Conservation (phyloP, 805 yeast species). For the Saccharomycopsis synnaedendra region DNA sequence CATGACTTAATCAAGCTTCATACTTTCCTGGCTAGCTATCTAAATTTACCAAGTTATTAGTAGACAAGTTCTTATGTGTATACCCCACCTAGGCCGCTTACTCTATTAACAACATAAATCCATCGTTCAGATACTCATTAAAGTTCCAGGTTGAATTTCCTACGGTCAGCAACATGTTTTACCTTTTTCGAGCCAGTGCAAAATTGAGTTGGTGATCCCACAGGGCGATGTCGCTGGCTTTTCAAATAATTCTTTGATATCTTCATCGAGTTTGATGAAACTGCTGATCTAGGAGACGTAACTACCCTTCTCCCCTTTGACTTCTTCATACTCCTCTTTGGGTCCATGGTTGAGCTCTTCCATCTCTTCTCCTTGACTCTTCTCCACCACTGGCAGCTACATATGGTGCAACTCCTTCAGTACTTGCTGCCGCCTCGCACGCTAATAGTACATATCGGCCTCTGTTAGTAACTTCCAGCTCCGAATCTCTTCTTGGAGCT, state of each 20-base stretch:
- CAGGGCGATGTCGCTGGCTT: background rate
- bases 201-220: constrained; percentile 11
- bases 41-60: constrained; percentile 11
- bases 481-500: constrained; percentile 13
- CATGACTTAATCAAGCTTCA: background rate
- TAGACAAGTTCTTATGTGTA: background rate
- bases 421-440: constrained; percentile 8
- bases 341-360: background rate
- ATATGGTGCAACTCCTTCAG: constrained; percentile 11
- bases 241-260: background rate
- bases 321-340: background rate
- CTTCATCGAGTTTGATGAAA: background rate
- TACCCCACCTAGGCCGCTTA: constrained; percentile 1
- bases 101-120: constrained; percentile 15
- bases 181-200: background rate
- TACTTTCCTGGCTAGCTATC: constrained; percentile 17
- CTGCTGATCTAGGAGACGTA: background rate
- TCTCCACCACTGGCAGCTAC: background rate
- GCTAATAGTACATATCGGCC: constrained; percentile 9
- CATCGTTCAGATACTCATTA: constrained; percentile 15
- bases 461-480: constrained; percentile 1
- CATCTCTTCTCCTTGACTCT: background rate
- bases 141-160: constrained; percentile 15
- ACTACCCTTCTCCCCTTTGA: background rate
- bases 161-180: background rate